These are phyloP conservation scores for Tulasnella sp. DNA, from an alignment of 768 basidiomycete genomes.

Conservation along the genomic window DNA sequence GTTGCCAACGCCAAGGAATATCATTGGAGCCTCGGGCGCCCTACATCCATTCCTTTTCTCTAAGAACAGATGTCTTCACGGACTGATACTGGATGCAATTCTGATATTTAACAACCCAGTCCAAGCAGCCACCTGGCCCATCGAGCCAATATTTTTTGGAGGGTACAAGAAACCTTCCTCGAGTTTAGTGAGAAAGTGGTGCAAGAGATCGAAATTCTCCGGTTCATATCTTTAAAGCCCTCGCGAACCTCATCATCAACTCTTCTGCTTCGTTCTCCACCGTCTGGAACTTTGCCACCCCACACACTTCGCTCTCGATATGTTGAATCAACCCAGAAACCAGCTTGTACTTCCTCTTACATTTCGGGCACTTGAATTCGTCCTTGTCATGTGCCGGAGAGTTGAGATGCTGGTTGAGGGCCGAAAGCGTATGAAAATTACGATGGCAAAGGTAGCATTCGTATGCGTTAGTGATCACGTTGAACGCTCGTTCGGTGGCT, in stretches of 20 bases:
- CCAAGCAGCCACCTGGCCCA: too few species aligned
- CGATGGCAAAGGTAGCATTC: conserved; percentile 56
- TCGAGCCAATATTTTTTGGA: too few species aligned
- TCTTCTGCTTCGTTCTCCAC: conserved; percentile 33
- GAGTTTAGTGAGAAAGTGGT: too few species aligned
- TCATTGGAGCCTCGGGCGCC: too few species aligned
- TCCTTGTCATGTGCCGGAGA: conserved; percentile 48
- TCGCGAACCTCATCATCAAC: conserved; percentile 19
- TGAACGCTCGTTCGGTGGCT: conserved; percentile 35
- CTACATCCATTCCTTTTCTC: too few species aligned
- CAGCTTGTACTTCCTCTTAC: conserved; percentile 35
- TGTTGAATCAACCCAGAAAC: conserved; percentile 54
- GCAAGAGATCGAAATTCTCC: too few species aligned
- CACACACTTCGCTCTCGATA: conserved; percentile 52
- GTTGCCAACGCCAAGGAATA: too few species aligned
- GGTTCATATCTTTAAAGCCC: background rate
- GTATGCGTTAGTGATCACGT: conserved; percentile 29
- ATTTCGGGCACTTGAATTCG: conserved; percentile 47
- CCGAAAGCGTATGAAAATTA: conserved; percentile 30
- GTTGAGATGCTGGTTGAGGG: conserved; percentile 50
- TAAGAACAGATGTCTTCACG: too few species aligned
- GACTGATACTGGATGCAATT: too few species aligned
- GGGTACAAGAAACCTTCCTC: too few species aligned
- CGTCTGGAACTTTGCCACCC: conserved; percentile 37
- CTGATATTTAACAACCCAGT: too few species aligned